These are phyloP conservation scores for Lepiota venenata DNA, from an alignment of 768 basidiomycete genomes.

Conservation along the genomic window DNA sequence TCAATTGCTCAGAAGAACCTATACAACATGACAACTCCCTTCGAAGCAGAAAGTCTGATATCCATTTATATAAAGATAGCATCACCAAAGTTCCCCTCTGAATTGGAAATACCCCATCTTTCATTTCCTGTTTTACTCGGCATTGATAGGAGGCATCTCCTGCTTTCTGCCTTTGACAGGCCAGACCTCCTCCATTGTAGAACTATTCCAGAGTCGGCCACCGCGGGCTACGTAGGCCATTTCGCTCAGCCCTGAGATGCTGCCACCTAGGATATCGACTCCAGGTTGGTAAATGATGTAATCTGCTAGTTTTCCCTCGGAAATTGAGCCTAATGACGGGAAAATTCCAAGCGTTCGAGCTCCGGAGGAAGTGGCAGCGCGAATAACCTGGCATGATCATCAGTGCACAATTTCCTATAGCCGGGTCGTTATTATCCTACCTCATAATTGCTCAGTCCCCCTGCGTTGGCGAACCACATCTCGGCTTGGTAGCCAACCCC, in stretches of 20 bases:
- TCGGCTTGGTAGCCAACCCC: slow-evolving; percentile 79
- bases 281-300: slow-evolving; percentile 62
- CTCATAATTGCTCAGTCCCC: slow-evolving; percentile 71
- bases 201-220: slow-evolving; percentile 69
- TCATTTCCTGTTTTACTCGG: slow-evolving; percentile 25
- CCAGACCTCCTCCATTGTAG: slow-evolving; percentile 68
- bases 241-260: slow-evolving; percentile 42
- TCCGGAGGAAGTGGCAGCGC: slow-evolving; percentile 64
- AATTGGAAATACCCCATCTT: too few species aligned
- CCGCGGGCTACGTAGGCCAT: slow-evolving; percentile 58
- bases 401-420: background rate
- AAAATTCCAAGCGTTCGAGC: slow-evolving; percentile 64
- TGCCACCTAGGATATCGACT: slow-evolving; percentile 52
- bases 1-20: too few species aligned
- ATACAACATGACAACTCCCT: too few species aligned
- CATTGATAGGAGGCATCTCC: slow-evolving; percentile 56
- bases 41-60: too few species aligned
- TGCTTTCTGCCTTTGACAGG: slow-evolving; percentile 59
- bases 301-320: slow-evolving; percentile 67
- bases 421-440: slow-evolving; percentile 25
- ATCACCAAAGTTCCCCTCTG: too few species aligned
- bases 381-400: slow-evolving; percentile 44
- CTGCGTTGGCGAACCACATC: slow-evolving; percentile 59
- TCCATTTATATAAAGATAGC: too few species aligned
- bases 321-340: slow-evolving; percentile 58